A percentile compares a stretch with the other conserved stretches of the same genome.
These are phyloP conservation scores for Pelargonium citronellum DNA, from an alignment of 441 rosid genomes.

Conservation along the genomic window DNA sequence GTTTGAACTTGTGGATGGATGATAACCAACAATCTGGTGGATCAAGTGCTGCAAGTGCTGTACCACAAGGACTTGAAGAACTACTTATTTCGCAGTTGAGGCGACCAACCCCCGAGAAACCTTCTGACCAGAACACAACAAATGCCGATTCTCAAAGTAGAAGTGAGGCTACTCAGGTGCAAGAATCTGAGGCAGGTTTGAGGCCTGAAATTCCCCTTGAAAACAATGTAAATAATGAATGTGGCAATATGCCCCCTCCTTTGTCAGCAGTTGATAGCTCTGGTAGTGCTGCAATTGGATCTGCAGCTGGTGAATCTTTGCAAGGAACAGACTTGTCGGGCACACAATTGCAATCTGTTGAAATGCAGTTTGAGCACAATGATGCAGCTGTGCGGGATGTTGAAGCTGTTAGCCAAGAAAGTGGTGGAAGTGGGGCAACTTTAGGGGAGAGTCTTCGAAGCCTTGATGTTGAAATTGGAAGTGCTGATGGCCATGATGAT, in stretches of 20 bases:
- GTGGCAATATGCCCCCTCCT: conserved; percentile 38
- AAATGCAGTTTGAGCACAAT: conserved; percentile 91
- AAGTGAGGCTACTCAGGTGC: conserved; percentile 38
- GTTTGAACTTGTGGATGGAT: conserved; percentile 91
- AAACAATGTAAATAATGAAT: conserved; percentile 44
- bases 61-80: conserved; percentile 94
- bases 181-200: conserved; percentile 43
- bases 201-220: conserved; percentile 46
- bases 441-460: conserved; percentile 98
- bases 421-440: conserved; percentile 96
- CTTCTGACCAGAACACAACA: conserved; percentile 52
- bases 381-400: conserved; percentile 80
- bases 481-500: conserved; percentile 99
- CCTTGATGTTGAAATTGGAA: conserved; percentile 97
- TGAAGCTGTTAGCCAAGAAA: conserved; percentile 99
- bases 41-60: conserved; percentile 54
- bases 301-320: conserved; percentile 42
- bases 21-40: conserved; percentile 78
- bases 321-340: conserved; percentile 35
- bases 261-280: conserved; percentile 40
- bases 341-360: conserved; percentile 52
- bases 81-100: conserved; percentile 86
- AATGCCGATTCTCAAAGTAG: conserved; percentile 46
- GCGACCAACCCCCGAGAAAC: conserved; percentile 55
- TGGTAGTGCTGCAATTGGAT: conserved; percentile 42